Evolutionary conservation across 768 basidiomycete species (phyloP).

Genomic region (Phlebiopsis flavidoalba): DNA sequence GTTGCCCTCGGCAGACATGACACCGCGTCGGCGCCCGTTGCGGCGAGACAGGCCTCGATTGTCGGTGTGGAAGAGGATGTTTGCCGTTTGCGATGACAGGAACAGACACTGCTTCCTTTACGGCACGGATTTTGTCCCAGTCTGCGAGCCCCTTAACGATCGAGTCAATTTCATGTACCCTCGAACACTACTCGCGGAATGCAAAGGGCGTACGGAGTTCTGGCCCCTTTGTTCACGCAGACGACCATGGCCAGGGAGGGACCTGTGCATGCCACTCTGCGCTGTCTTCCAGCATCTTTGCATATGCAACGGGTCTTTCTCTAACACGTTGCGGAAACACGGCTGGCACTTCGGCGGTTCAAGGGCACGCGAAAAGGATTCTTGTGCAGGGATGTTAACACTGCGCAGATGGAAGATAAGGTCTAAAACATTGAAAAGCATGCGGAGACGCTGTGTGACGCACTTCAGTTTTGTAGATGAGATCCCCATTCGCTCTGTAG

Average conservation of each 20-base stretch:
- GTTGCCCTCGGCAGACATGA: slow-evolving; percentile 95
- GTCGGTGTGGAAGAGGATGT: slow-evolving; percentile 85
- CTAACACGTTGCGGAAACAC: slow-evolving; percentile 80
- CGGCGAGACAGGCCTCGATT: slow-evolving; percentile 70
- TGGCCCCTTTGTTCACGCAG: slow-evolving; percentile 90
- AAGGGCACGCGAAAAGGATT: slow-evolving; percentile 90
- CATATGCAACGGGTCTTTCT: slow-evolving; percentile 91
- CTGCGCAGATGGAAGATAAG: slow-evolving; percentile 33
- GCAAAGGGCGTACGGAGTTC: slow-evolving; percentile 35
- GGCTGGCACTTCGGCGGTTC: slow-evolving; percentile 93
- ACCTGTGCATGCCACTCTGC: slow-evolving; percentile 98
- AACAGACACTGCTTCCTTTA: slow-evolving; percentile 84
- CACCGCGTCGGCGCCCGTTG: slow-evolving; percentile 86
- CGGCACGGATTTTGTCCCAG: slow-evolving; percentile 85
- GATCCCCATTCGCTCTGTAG: slow-evolving; percentile 93
- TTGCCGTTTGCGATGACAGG: slow-evolving; percentile 98
- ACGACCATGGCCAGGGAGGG: slow-evolving; percentile 89
- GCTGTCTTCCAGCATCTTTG: slow-evolving; percentile 90
- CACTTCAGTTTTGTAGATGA: slow-evolving; percentile 79
- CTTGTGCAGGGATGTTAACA: slow-evolving; percentile 78
- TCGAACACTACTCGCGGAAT: not conserved
- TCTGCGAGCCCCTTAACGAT: slow-evolving; percentile 72
- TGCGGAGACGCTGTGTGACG: slow-evolving; percentile 20
- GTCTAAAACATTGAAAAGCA: not conserved
- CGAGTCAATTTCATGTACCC: not conserved